These are phyloP conservation scores for Cercospora sp. DNA, from an alignment of 2,329 filamentous ascomycete species.

Conservation along the genomic window DNA sequence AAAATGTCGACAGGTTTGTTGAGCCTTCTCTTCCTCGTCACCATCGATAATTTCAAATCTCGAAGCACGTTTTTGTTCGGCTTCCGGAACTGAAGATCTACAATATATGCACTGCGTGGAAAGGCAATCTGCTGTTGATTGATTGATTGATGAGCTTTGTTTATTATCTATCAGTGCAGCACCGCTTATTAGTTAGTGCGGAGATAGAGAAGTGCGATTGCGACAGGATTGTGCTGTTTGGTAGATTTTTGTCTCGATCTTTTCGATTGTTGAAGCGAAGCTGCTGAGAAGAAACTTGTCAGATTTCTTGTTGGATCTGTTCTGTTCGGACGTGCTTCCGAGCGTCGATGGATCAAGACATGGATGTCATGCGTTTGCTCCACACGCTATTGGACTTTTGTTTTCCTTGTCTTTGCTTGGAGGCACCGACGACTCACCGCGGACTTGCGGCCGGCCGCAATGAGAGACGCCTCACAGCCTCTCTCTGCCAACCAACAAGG, in stretches of 20 bases:
- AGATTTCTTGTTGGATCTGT: neutral
- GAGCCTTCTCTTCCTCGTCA: too few species aligned
- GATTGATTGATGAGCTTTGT: neutral
- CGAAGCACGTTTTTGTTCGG: neutral
- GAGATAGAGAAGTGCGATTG: neutral
- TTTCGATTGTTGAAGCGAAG: neutral
- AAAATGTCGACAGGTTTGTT: neutral
- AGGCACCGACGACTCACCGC: neutral
- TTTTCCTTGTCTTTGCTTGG: neutral
- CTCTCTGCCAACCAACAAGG: neutral
- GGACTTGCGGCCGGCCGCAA: neutral
- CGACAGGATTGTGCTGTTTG: too few species aligned
- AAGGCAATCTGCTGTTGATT: neutral
- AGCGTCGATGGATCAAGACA: neutral
- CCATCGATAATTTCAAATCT: neutral
- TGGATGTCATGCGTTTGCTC: neutral
- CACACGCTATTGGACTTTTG: neutral
- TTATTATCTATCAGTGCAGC: neutral
- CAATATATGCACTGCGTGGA: neutral
- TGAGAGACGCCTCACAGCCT: neutral
- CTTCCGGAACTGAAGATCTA: neutral
- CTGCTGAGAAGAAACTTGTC: neutral
- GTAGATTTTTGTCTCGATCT: neutral
- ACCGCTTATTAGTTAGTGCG: neutral
- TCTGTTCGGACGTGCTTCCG: neutral